Evolutionary conservation across 495 filamentous ascomycete genomes (phyloP), one percentile per base, ranked within the genome.

Genomic region (Aspergillus affinis): DNA sequence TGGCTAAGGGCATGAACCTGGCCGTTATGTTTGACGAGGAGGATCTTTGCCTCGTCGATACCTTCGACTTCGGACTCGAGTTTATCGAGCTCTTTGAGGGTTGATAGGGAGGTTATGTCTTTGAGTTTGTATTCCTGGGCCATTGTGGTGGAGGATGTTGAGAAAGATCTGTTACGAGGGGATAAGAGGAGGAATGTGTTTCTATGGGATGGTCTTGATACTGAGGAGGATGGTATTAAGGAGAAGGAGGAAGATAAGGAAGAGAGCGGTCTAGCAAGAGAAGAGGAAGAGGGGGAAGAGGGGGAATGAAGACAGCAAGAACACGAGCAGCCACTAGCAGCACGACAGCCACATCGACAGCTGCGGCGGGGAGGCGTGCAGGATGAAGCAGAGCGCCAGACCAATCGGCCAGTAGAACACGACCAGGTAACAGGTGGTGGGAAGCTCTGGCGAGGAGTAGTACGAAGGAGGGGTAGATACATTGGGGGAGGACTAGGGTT

Each of bases 51-150:
- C 18, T 85, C 88, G 49, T 88, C 82, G 46, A 98, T 78, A 0
- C 93, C 94, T 63, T 98, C 93, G 0, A 98, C 87, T 65, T 96
- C 92, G 10, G 82, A 88, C 75, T 98, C 92, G 57, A 86, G 77
- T 78, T 96, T 98, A 54, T 97, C 89, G 3, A 88, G 84, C 49
- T 86, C 84, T 68, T 87, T 81, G 41, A 97, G 72, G 59, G 88
- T 82, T 2, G 71, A 57, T 26, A 95, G 78, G 59, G 86, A 86
- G 29, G 82, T 80, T 52, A 97, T 77, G 57, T 81, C 87, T 67
- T 94, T 96, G 63, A 98, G 82, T 69, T 91, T 95, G 78, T 88
- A 97, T 79, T 96, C 89, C 57, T 89, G 73, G 1, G 79, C 75
- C 82, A 86, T 87, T 50, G 59, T 73, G 49, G 65, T 8, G 15